phyloP scores from a whole-genome alignment of 2,329 filamentous ascomycete species.

The Aspergillus puulaauensis region DNA sequence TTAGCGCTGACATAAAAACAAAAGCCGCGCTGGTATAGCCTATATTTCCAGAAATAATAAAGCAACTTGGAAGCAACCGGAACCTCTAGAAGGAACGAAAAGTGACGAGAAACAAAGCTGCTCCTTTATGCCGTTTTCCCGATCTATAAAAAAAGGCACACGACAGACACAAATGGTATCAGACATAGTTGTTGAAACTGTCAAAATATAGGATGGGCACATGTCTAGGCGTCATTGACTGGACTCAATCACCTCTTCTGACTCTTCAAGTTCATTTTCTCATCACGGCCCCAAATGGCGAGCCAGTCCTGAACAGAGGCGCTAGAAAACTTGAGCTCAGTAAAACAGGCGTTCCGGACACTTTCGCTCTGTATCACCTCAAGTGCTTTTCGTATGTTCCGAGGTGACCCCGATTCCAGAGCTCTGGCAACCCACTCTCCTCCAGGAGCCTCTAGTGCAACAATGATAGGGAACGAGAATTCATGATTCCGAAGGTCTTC shows the following conservation, averaged over 20 bases:
- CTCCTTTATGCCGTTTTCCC: neutral
- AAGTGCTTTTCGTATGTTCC: conserved; percentile 18
- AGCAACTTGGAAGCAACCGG: no score
- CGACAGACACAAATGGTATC: neutral
- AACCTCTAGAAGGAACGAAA: no score
- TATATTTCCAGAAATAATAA: no score
- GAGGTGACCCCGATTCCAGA: conserved; percentile 14
- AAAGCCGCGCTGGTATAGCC: no score
- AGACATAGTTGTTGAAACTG: neutral
- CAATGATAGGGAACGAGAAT: conserved; percentile 20
- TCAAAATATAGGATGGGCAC: neutral
- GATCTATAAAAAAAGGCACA: neutral
- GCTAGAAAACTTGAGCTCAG: conserved; percentile 15
- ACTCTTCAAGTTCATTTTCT: conserved; percentile 22
- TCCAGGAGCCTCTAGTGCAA: conserved; percentile 17
- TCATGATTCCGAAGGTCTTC: conserved; percentile 23
- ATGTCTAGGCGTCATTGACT: neutral
- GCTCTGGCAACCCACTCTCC: conserved; percentile 18
- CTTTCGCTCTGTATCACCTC: conserved; percentile 17
- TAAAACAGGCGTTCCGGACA: conserved; percentile 15
- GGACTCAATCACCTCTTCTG: neutral
- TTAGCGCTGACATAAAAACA: neutral
- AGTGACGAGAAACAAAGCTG: no score
- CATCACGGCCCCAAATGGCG: conserved; percentile 27
- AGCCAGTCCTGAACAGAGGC: conserved; percentile 19